Conservation (phyloP, 768 basidiomycete species). For the Russula olivacea region DNA sequence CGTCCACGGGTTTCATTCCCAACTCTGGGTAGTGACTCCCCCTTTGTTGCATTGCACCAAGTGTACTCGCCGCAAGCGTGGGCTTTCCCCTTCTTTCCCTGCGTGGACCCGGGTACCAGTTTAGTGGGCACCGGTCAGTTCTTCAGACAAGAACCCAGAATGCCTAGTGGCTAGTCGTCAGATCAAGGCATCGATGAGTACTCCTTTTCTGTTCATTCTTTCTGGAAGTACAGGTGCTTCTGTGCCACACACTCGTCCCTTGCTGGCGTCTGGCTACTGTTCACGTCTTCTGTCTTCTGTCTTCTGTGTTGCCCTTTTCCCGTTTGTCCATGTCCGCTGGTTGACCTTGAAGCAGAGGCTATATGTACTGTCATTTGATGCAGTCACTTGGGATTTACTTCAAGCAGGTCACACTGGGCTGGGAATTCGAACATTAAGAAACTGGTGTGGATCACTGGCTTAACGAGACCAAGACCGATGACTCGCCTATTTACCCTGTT, state of each 20-base stretch:
- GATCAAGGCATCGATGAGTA: background rate
- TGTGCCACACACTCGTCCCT: background rate
- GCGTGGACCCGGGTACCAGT: background rate
- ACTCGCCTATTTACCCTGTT: conserved; percentile 11
- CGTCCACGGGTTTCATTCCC: background rate
- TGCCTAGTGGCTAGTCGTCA: background rate
- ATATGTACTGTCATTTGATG: conserved; percentile 9
- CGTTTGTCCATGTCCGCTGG: background rate
- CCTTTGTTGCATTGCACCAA: background rate
- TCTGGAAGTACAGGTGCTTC: background rate
- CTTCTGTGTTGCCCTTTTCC: background rate
- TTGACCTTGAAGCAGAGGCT: conserved; percentile 8
- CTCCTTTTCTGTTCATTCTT: background rate
- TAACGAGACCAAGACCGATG: background rate
- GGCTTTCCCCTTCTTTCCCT: background rate
- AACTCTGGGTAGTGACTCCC: background rate
- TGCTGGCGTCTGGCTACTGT: background rate
- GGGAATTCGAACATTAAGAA: conserved; percentile 3
- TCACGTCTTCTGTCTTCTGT: background rate
- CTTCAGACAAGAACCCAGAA: background rate
- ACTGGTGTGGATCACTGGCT: conserved; percentile 4
- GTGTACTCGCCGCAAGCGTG: background rate
- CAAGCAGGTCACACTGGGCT: conserved; percentile 14
- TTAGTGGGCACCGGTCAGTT: background rate
- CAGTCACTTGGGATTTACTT: conserved; percentile 5